Evolutionary conservation across 768 basidiomycete genomes (phyloP).

Genomic region (Russula emetica): DNA sequence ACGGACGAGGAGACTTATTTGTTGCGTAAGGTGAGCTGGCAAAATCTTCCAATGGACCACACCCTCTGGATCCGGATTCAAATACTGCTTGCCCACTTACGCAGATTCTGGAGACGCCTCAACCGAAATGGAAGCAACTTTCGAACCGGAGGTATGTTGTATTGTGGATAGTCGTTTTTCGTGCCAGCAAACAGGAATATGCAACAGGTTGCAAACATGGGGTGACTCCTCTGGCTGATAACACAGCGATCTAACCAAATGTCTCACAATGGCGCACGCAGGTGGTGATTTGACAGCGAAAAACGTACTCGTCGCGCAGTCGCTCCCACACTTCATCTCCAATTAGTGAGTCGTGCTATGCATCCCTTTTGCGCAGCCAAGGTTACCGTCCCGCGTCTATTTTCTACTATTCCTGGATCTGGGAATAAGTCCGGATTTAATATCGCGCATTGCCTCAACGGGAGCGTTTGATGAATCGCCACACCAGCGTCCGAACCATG

Average conservation of each 20-base stretch:
- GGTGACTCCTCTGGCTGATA: constrained; percentile 41
- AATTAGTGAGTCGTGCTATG: constrained; percentile 51
- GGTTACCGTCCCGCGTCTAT: neutral
- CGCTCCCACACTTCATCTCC: constrained; percentile 65
- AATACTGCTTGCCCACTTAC: too few relatives aligned
- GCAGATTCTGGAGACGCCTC: constrained; percentile 76
- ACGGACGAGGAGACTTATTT: constrained; percentile 72
- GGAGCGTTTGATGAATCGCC: constrained; percentile 61
- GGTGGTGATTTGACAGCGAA: constrained; percentile 73
- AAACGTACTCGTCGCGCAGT: constrained; percentile 61
- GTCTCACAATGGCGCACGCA: constrained; percentile 30
- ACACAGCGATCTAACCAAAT: neutral
- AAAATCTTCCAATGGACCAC: neutral
- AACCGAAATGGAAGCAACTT: constrained; percentile 75
- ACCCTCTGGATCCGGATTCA: neutral
- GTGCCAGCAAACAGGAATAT: neutral
- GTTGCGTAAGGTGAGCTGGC: constrained; percentile 59
- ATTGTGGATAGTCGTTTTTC: neutral
- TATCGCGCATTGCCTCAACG: constrained; percentile 61
- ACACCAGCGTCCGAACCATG: constrained; percentile 74
- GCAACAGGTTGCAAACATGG: constrained; percentile 62
- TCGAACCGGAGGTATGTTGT: constrained; percentile 59
- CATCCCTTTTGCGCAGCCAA: neutral
- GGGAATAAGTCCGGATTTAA: constrained; percentile 67
- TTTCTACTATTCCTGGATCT: constrained; percentile 7